These are phyloP conservation scores for Nidula microcarpa DNA, from an alignment of 768 basidiomycete species.

Conservation along the genomic window DNA sequence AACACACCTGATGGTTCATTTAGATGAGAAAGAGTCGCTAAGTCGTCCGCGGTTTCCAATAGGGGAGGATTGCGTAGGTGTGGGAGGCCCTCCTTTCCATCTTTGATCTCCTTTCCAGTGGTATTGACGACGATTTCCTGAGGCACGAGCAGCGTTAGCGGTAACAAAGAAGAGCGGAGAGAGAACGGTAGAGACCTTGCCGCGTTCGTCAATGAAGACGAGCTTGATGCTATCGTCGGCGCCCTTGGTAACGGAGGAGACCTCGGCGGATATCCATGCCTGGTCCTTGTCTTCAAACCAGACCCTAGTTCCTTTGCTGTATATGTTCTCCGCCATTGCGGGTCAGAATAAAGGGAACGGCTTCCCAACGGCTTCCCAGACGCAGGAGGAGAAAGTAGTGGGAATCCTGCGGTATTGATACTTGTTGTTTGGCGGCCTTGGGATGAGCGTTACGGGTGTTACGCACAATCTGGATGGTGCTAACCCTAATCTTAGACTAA, in stretches of 20 bases:
- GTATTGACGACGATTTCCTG: conserved; percentile 82
- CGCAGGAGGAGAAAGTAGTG: conserved; percentile 5
- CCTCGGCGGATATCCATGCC: conserved; percentile 91
- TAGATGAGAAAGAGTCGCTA: conserved; percentile 95
- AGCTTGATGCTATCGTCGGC: conserved; percentile 78
- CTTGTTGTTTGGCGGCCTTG: too few relatives aligned
- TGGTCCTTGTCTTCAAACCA: conserved; percentile 95
- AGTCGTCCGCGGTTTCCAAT: conserved; percentile 95
- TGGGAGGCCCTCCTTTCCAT: conserved; percentile 77
- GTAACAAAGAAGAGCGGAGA: conserved; percentile 5
- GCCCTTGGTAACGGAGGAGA: conserved; percentile 59
- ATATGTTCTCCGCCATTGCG: conserved; percentile 86
- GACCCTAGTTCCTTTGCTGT: conserved; percentile 85
- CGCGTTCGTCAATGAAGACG: conserved; percentile 85
- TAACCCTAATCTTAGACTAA: too few relatives aligned
- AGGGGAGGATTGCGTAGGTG: conserved; percentile 96
- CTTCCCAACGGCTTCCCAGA: conserved; percentile 16
- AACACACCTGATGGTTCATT: conserved; percentile 92
- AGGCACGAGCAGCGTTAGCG: background rate
- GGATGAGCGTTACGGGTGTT: too few relatives aligned
- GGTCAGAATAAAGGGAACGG: conserved; percentile 11
- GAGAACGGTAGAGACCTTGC: conserved; percentile 58
- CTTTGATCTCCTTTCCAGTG: conserved; percentile 75
- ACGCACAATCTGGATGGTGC: too few relatives aligned
- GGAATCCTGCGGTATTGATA: background rate